Conservation (phyloP, 257 asterid species). For the Fraxinus pennsylvanica region DNA sequence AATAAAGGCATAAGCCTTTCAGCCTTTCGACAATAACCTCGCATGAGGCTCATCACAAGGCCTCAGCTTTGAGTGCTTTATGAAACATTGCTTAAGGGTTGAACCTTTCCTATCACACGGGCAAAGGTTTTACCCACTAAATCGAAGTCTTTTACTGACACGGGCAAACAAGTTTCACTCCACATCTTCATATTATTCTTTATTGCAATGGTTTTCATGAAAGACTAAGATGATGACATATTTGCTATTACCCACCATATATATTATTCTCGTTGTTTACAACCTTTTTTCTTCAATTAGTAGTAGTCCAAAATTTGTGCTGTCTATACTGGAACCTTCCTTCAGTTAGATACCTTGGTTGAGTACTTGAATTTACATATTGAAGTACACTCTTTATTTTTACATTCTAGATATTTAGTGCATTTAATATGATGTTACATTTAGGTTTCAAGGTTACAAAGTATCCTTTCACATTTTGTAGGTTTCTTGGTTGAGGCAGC, state of each 20-base stretch:
- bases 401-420: conserved; percentile 9
- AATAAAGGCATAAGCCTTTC: not conserved
- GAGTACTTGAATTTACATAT: conserved; percentile 16
- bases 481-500: conserved; percentile 97
- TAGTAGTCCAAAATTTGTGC: not conserved
- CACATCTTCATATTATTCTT: not conserved
- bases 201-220: not conserved
- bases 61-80: not conserved
- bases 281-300: not conserved
- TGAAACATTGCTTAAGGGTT: not conserved
- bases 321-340: not conserved
- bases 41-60: not conserved
- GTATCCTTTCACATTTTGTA: conserved; percentile 36
- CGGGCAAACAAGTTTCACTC: not conserved
- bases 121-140: not conserved
- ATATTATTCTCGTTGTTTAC: not conserved
- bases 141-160: not conserved
- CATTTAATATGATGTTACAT: conserved; percentile 4
- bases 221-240: not conserved
- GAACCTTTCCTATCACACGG: not conserved
- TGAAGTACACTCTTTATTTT: conserved; percentile 15
- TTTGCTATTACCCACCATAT: not conserved
- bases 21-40: not conserved
- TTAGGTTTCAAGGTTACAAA: not conserved
- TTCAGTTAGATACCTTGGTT: conserved; percentile 5